These are phyloP conservation scores for Coleophoma crateriformis DNA, from an alignment of 2,329 filamentous ascomycete genomes.

Conservation along the genomic window DNA sequence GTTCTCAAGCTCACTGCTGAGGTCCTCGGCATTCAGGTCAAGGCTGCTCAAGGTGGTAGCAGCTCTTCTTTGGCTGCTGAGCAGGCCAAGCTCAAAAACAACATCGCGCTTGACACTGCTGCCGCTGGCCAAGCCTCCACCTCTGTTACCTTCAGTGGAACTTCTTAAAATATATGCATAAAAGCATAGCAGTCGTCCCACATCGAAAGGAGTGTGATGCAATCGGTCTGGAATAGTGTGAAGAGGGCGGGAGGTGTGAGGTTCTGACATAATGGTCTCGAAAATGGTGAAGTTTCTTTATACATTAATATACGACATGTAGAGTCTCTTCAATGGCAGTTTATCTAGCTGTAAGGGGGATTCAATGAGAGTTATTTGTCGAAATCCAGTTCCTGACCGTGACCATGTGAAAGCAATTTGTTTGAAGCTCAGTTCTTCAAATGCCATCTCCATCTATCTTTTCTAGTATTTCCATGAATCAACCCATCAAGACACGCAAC, in stretches of 20 bases:
- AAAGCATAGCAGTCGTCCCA: background rate
- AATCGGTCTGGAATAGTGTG: background rate
- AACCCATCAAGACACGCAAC: too few relatives aligned
- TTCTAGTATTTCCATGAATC: too few relatives aligned
- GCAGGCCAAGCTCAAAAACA: conserved; percentile 46
- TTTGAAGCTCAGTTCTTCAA: too few relatives aligned
- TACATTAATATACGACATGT: too few relatives aligned
- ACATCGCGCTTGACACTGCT: conserved; percentile 41
- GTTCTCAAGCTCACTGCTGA: conserved; percentile 50
- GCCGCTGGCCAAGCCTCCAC: conserved; percentile 41
- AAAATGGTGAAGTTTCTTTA: too few relatives aligned
- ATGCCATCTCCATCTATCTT: too few relatives aligned
- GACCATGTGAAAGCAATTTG: too few relatives aligned
- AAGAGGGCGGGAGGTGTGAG: background rate
- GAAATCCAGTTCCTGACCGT: too few relatives aligned
- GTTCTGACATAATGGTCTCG: too few relatives aligned
- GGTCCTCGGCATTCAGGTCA: conserved; percentile 41
- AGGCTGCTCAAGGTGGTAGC: conserved; percentile 44
- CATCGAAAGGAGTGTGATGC: background rate
- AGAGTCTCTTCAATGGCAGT: too few relatives aligned
- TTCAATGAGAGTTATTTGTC: too few relatives aligned
- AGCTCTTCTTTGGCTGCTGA: conserved; percentile 38
- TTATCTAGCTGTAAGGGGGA: too few relatives aligned
- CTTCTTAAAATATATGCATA: background rate
- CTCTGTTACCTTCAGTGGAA: conserved; percentile 29